Evolutionary conservation across 768 basidiomycete genomes (phyloP).

Genomic region (Clitopilus passeckerianus): DNA sequence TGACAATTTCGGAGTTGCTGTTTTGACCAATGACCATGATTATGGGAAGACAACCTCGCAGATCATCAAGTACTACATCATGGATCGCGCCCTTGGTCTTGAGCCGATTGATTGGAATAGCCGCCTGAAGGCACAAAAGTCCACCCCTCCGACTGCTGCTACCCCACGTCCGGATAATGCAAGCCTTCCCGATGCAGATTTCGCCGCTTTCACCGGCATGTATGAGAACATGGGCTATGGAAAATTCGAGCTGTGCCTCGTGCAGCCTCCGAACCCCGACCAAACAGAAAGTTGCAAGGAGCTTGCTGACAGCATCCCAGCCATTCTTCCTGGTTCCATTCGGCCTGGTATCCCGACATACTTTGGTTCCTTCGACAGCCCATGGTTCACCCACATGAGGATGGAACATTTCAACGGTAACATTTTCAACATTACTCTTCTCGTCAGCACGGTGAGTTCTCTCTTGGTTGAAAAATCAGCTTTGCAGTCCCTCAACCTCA

Average conservation of each 20-base stretch:
- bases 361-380: neutral
- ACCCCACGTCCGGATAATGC: slow-evolving; percentile 7
- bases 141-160: neutral
- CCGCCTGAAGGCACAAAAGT: neutral
- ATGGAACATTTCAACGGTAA: neutral
- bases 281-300: neutral
- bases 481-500: no score
- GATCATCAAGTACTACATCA: slow-evolving; percentile 14
- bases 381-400: neutral
- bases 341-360: neutral
- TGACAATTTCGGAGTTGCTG: slow-evolving; percentile 14
- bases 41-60: slow-evolving; percentile 8
- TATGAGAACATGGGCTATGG: slow-evolving; percentile 11
- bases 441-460: neutral
- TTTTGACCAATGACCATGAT: slow-evolving; percentile 16
- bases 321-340: neutral
- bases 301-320: neutral
- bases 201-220: slow-evolving; percentile 3
- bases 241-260: slow-evolving; percentile 9
- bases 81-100: slow-evolving; percentile 16
- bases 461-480: no score
- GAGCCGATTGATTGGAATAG: slow-evolving; percentile 13
- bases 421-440: neutral
- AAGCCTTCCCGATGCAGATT: slow-evolving; percentile 1
- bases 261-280: neutral